These are phyloP conservation scores for Amoeboaphelidium occidentale DNA, from an alignment of 371 early-diverging fungal species.

Conservation along the genomic window DNA sequence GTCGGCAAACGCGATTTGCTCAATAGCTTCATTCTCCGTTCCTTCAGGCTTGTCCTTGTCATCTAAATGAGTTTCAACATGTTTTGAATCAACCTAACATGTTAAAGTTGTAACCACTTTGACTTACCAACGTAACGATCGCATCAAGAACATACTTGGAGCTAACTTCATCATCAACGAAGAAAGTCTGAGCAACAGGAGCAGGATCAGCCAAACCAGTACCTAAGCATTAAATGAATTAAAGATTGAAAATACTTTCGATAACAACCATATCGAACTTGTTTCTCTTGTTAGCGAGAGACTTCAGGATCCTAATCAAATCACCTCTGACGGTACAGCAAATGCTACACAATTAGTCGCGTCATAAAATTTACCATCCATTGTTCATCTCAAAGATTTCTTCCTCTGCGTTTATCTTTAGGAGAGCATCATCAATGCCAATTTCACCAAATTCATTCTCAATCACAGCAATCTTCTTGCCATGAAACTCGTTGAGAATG, in stretches of 20 bases:
- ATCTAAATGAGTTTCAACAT: slow-evolving; percentile 7
- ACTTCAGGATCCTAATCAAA: slow-evolving; percentile 9
- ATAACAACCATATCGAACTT: slow-evolving; percentile 11
- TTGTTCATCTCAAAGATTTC: slow-evolving; percentile 15
- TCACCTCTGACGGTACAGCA: slow-evolving; percentile 12
- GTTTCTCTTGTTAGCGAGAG: slow-evolving; percentile 5
- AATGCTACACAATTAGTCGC: not conserved
- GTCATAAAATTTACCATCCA: slow-evolving; percentile 8
- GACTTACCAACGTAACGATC: slow-evolving; percentile 15
- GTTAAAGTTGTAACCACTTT: too few relatives aligned
- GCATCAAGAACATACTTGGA: slow-evolving; percentile 10
- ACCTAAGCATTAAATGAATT: too few relatives aligned
- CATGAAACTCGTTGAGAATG: slow-evolving; percentile 12
- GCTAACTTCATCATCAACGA: slow-evolving; percentile 10
- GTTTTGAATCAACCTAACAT: slow-evolving; percentile 15
- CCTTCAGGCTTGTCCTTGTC: slow-evolving; percentile 5
- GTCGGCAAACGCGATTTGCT: slow-evolving; percentile 16
- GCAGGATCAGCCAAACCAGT: slow-evolving; percentile 19
- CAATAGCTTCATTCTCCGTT: not conserved
- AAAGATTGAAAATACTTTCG: too few relatives aligned
- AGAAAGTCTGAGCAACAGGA: slow-evolving; percentile 13
- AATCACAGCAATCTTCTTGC: slow-evolving; percentile 13
- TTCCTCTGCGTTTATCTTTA: slow-evolving; percentile 1
- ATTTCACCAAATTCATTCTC: slow-evolving; percentile 18
- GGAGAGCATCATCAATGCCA: slow-evolving; percentile 11